Conservation (phyloP, 768 basidiomycete genomes). For the Chalciporus piperatus region DNA sequence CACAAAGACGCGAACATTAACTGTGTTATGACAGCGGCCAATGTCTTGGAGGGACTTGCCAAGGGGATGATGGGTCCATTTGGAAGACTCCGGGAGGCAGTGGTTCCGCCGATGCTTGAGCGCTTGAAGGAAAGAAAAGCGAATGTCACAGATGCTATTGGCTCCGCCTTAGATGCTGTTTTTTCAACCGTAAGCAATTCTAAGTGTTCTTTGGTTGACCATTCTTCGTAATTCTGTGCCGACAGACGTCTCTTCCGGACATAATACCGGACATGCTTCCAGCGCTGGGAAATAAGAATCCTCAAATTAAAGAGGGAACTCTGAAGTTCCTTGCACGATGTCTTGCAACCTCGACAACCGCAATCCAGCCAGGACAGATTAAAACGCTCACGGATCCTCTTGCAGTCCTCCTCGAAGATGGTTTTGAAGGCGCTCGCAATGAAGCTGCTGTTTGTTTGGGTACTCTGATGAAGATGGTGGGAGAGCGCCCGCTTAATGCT, state of each 20-base stretch:
- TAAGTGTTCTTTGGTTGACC: slow-evolving; percentile 1
- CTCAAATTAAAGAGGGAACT: slow-evolving; percentile 93
- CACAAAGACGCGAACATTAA: slow-evolving; percentile 92
- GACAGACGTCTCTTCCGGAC: slow-evolving; percentile 74
- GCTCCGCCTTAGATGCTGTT: slow-evolving; percentile 83
- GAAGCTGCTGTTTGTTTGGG: slow-evolving; percentile 90
- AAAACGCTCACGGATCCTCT: slow-evolving; percentile 80
- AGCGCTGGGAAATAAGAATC: slow-evolving; percentile 85
- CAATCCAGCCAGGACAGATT: slow-evolving; percentile 72
- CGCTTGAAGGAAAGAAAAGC: slow-evolving; percentile 92
- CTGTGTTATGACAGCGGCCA: slow-evolving; percentile 87
- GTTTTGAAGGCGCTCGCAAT: slow-evolving; percentile 82
- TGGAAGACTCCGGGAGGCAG: slow-evolving; percentile 64
- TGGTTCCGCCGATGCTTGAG: slow-evolving; percentile 79
- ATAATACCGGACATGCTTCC: slow-evolving; percentile 79
- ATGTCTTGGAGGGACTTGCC: slow-evolving; percentile 81
- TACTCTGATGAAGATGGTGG: slow-evolving; percentile 93
- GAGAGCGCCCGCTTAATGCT: slow-evolving; percentile 87
- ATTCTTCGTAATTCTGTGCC: slow-evolving; percentile 1
- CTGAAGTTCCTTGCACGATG: slow-evolving; percentile 83
- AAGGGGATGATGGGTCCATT: slow-evolving; percentile 77
- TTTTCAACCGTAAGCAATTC: slow-evolving; percentile 67
- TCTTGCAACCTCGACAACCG: slow-evolving; percentile 64
- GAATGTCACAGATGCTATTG: slow-evolving; percentile 87
- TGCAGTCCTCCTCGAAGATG: slow-evolving; percentile 77